phyloP scores from a whole-genome alignment of 352 stramenopile species.

The Discostella stelligera region DNA sequence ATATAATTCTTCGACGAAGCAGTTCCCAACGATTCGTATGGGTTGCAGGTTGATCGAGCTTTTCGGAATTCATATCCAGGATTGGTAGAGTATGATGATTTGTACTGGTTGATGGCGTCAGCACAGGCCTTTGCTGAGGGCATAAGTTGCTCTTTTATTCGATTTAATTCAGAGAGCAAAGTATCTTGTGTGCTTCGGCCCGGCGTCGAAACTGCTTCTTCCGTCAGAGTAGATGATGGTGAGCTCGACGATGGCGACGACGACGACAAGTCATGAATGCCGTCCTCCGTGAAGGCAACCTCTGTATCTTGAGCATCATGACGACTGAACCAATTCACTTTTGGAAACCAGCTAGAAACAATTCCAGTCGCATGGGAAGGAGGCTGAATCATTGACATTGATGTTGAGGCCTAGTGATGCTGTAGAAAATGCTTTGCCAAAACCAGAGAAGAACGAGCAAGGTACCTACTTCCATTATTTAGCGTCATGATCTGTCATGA shows the following conservation, averaged over 20 bases:
- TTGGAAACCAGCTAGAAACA: conserved; percentile 21
- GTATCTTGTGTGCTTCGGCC: neutral
- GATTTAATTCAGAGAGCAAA: conserved; percentile 25
- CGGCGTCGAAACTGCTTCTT: neutral
- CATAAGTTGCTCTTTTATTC: conserved; percentile 62
- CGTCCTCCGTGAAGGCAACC: neutral
- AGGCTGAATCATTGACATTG: neutral
- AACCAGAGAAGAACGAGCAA: no score
- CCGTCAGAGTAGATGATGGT: neutral
- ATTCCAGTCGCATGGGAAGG: neutral
- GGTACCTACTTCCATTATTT: no score
- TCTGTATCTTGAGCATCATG: conserved; percentile 9
- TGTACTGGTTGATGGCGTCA: conserved; percentile 8
- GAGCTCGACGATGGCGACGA: neutral
- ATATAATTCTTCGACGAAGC: conserved; percentile 37
- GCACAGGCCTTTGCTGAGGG: conserved; percentile 54
- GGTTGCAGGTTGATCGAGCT: conserved; percentile 66
- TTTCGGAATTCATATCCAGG: conserved; percentile 53
- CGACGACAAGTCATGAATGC: neutral
- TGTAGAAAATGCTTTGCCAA: no score
- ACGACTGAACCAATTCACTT: conserved; percentile 17
- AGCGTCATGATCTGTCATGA: no score
- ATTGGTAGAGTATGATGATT: conserved; percentile 18
- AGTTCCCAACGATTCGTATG: conserved; percentile 63
- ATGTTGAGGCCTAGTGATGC: neutral